phyloP scores from a whole-genome alignment of 805 yeast genomes.

The Metschnikowia anglica region DNA sequence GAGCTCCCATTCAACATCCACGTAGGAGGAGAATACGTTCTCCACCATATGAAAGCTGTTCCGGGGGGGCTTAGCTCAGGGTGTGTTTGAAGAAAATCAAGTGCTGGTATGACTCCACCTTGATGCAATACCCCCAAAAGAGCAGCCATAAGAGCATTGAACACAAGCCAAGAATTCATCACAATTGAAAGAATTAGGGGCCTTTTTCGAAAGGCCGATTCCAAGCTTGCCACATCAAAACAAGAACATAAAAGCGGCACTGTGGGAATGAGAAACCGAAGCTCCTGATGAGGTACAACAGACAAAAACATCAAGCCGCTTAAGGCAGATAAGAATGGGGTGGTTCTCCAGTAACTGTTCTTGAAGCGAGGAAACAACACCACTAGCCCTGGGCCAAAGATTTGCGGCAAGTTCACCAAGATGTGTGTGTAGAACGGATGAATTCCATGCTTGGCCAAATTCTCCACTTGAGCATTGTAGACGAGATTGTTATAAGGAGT shows the following conservation, averaged over 20 bases:
- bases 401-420: conserved; percentile 70
- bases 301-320: conserved; percentile 69
- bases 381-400: conserved; percentile 72
- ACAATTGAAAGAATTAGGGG: conserved; percentile 21
- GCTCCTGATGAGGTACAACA: conserved; percentile 85
- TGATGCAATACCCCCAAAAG: conserved; percentile 86
- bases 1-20: conserved; percentile 59
- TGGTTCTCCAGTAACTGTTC: conserved; percentile 43
- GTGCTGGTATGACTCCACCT: conserved; percentile 79
- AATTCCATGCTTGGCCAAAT: conserved; percentile 75
- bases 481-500: conserved; percentile 76
- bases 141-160: conserved; percentile 57
- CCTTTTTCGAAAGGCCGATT: conserved; percentile 2
- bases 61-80: background rate
- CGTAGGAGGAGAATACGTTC: conserved; percentile 89
- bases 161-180: conserved; percentile 54
- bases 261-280: conserved; percentile 80
- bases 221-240: conserved; percentile 42
- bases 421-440: conserved; percentile 79
- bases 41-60: conserved; percentile 75
- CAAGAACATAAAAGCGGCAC: conserved; percentile 69
- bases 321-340: conserved; percentile 57
- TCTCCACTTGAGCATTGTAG: conserved; percentile 61
- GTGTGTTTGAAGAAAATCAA: conserved; percentile 37
- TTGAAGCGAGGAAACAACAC: conserved; percentile 39